These are phyloP conservation scores for Phytophthora syringae DNA, from an alignment of 352 stramenopile species.

Conservation along the genomic window DNA sequence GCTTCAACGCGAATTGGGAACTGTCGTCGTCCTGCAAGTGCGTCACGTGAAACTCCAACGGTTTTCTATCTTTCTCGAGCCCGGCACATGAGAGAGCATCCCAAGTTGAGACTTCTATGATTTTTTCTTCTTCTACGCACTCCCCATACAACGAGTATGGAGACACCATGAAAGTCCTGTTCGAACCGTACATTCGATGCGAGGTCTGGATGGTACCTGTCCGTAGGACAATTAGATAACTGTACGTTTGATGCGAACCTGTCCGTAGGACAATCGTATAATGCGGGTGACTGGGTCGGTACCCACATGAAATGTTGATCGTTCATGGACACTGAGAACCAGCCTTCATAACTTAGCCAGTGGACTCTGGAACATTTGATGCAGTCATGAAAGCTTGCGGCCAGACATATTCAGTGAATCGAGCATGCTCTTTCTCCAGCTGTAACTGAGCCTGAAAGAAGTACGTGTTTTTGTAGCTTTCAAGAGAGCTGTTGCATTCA, in stretches of 20 bases:
- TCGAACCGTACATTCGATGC: background rate
- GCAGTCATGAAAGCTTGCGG: too few relatives aligned
- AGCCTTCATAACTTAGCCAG: too few relatives aligned
- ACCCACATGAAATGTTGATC: too few relatives aligned
- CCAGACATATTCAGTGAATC: too few relatives aligned
- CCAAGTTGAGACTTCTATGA: background rate
- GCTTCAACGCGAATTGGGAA: constrained; percentile 22
- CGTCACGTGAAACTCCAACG: background rate
- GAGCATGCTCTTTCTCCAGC: too few relatives aligned
- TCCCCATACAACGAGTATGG: background rate
- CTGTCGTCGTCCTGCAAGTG: constrained; percentile 1
- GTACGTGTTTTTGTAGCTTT: background rate
- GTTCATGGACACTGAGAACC: too few relatives aligned
- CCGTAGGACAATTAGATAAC: too few relatives aligned
- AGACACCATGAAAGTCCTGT: background rate
- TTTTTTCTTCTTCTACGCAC: background rate
- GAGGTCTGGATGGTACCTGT: too few relatives aligned
- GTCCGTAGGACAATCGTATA: background rate
- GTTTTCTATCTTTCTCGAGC: constrained; percentile 2
- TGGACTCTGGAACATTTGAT: too few relatives aligned
- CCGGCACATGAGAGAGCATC: background rate
- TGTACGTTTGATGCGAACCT: too few relatives aligned
- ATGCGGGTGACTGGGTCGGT: too few relatives aligned
- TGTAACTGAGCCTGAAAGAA: too few relatives aligned
- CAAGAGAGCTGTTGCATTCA: background rate